Evolutionary conservation across 345 rosid species (phyloP).

Genomic region (rapeseed (Brassica napus)): DNA sequence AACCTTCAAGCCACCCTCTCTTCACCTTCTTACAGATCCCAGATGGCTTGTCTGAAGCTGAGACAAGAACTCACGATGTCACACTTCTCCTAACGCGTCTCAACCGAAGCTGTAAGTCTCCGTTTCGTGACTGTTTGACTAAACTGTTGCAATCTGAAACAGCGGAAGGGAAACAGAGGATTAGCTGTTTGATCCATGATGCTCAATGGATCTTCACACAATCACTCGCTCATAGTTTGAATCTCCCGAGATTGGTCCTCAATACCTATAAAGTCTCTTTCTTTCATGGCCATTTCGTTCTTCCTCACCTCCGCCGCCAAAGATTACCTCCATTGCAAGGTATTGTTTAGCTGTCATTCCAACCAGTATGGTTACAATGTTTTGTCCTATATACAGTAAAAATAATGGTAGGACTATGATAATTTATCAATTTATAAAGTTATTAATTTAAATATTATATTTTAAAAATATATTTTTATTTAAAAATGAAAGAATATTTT

Average conservation of each 20-base stretch:
- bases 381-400: too few relatives aligned
- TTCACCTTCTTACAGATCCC: constrained; percentile 34
- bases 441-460: too few relatives aligned
- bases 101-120: constrained; percentile 17
- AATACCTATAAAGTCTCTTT: not conserved
- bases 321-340: too few relatives aligned
- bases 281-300: too few relatives aligned
- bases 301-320: too few relatives aligned
- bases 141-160: constrained; percentile 16
- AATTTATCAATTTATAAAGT: too few relatives aligned
- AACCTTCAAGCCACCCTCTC: constrained; percentile 28
- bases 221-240: constrained; percentile 7
- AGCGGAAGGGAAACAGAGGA: constrained; percentile 17
- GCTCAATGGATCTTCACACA: constrained; percentile 33
- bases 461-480: too few relatives aligned
- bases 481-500: too few relatives aligned
- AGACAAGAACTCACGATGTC: constrained; percentile 25
- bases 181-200: constrained; percentile 33
- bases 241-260: constrained; percentile 27
- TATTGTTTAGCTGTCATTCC: too few relatives aligned
- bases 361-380: too few relatives aligned
- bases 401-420: too few relatives aligned
- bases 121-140: constrained; percentile 35
- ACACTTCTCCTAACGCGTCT: constrained; percentile 11
- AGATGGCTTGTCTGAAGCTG: constrained; percentile 36